These are phyloP conservation scores for Arachnomyces sp. DNA, from an alignment of 2,329 filamentous ascomycete genomes.

Conservation along the genomic window DNA sequence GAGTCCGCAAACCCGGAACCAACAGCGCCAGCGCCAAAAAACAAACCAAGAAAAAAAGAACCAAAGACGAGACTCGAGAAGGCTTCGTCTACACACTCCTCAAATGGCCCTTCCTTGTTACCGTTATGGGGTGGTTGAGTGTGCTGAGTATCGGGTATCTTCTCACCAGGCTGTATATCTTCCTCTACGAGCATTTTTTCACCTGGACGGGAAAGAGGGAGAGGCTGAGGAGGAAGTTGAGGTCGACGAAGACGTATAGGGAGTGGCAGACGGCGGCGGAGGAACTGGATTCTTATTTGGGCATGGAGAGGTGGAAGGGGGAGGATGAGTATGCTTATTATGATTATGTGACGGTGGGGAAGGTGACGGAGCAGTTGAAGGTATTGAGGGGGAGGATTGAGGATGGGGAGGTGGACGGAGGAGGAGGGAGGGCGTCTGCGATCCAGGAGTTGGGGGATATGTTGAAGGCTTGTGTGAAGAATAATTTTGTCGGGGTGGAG, in stretches of 20 bases:
- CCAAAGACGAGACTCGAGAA: slow-evolving; percentile 85
- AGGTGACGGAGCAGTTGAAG: slow-evolving; percentile 67
- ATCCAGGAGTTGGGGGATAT: slow-evolving; percentile 70
- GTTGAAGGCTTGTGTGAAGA: slow-evolving; percentile 88
- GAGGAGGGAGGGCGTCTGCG: slow-evolving; percentile 34
- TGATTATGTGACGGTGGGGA: slow-evolving; percentile 72
- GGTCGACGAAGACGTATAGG: slow-evolving; percentile 63
- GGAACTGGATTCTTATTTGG: slow-evolving; percentile 70
- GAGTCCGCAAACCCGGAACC: slow-evolving; percentile 47
- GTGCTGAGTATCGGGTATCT: slow-evolving; percentile 69
- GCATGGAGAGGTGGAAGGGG: slow-evolving; percentile 52
- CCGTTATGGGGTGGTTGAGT: slow-evolving; percentile 72
- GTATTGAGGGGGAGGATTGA: slow-evolving; percentile 35
- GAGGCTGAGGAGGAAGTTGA: slow-evolving; percentile 61
- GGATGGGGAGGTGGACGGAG: slow-evolving; percentile 24
- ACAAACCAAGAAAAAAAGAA: slow-evolving; percentile 14
- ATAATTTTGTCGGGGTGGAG: slow-evolving; percentile 93
- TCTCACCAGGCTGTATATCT: slow-evolving; percentile 80
- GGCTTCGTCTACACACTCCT: slow-evolving; percentile 81
- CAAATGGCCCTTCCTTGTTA: slow-evolving; percentile 83
- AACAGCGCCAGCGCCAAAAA: slow-evolving; percentile 6
- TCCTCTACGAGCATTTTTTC: slow-evolving; percentile 81
- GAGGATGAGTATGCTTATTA: slow-evolving; percentile 65
- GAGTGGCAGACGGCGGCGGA: slow-evolving; percentile 79
- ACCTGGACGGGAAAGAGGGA: slow-evolving; percentile 80